Percentiles rank a stretch among this genome's conserved stretches.
Conservation (phyloP, 306 rosid genomes). For the Cicer arietinum region DNA sequence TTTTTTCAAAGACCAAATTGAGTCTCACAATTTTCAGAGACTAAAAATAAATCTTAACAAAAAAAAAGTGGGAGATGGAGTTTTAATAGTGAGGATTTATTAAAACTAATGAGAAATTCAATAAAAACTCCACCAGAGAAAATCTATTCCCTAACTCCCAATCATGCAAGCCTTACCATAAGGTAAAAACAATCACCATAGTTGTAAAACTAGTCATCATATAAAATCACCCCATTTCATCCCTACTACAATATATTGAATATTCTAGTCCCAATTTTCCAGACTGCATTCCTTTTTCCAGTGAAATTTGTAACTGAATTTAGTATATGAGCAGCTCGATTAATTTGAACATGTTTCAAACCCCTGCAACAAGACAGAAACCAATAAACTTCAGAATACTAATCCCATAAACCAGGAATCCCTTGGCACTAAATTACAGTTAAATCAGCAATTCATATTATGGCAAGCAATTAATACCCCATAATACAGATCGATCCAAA, state of each 20-base stretch:
- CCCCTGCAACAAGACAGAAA: slow-evolving; percentile 72
- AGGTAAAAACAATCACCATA: background rate
- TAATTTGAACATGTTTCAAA: slow-evolving; percentile 49
- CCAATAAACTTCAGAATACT: slow-evolving; percentile 52
- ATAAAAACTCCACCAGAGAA: too few relatives aligned
- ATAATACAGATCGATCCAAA: background rate
- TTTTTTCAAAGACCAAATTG: too few relatives aligned
- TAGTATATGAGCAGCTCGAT: slow-evolving; percentile 46
- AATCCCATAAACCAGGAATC: slow-evolving; percentile 38
- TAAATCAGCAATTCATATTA: background rate
- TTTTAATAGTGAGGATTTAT: too few relatives aligned
- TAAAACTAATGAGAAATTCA: too few relatives aligned
- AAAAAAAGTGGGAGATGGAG: too few relatives aligned
- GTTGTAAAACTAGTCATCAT: background rate
- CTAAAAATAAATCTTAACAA: too few relatives aligned
- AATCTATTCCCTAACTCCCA: background rate
- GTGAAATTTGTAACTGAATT: slow-evolving; percentile 47
- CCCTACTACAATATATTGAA: slow-evolving; percentile 39
- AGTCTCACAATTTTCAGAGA: too few relatives aligned
- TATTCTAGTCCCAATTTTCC: slow-evolving; percentile 51
- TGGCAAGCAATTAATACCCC: background rate
- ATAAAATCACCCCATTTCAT: slow-evolving; percentile 1
- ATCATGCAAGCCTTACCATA: background rate
- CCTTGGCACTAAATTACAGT: slow-evolving; percentile 35
- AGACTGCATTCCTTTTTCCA: slow-evolving; percentile 45